Percentiles rank a stretch among this genome's conserved stretches.
These are phyloP conservation scores for Glebionis coronaria DNA, from an alignment of 129 eudicot genomes.

Conservation along the genomic window DNA sequence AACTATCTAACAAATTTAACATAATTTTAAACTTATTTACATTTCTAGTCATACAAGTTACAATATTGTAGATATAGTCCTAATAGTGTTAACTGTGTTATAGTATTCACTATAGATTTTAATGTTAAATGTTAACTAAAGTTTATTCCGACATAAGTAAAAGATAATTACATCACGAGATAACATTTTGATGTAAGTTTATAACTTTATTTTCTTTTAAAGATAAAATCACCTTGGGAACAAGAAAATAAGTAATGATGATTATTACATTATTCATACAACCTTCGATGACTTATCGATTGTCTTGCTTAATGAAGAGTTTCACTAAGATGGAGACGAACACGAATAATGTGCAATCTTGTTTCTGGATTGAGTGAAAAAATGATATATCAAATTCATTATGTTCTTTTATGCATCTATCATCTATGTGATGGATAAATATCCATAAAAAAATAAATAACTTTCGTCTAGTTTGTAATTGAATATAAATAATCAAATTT, in stretches of 20 bases:
- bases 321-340: too few species aligned
- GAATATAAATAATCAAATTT: too few species aligned
- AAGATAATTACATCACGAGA: too few species aligned
- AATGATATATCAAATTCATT: conserved; percentile 32
- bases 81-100: too few species aligned
- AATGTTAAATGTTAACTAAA: too few species aligned
- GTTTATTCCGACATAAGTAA: too few species aligned
- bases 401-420: conserved; percentile 7
- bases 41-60: too few species aligned
- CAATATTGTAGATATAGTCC: too few species aligned
- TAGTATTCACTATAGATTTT: too few species aligned
- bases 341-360: conserved; percentile 17
- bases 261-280: conserved; percentile 2
- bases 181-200: too few species aligned
- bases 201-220: conserved; percentile 1
- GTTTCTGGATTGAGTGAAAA: conserved; percentile 31
- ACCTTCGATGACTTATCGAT: not conserved
- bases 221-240: conserved; percentile 1
- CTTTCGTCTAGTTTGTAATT: conserved; percentile 15
- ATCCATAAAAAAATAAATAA: conserved; percentile 18
- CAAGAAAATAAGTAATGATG: not conserved
- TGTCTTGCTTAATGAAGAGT: conserved; percentile 20
- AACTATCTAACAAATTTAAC: too few species aligned
- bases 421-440: conserved; percentile 17
- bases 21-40: too few species aligned